These are phyloP conservation scores for Trypanosoma scelopori DNA, from an alignment of 208 protist species.

Conservation along the genomic window DNA sequence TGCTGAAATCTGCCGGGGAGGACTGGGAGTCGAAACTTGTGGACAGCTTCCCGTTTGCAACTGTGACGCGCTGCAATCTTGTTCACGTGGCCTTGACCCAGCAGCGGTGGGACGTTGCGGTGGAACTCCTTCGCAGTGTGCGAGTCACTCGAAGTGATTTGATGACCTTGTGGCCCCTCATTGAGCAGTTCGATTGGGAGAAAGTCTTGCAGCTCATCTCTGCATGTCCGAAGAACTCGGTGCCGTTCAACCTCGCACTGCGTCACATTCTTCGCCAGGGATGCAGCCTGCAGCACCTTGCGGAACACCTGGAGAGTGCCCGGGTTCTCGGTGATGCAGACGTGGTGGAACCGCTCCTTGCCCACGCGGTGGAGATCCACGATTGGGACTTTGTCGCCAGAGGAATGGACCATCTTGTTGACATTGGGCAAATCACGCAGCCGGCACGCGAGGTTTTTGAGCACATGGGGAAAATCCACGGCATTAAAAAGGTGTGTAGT, in stretches of 20 bases:
- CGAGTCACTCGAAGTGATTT: constrained; percentile 64
- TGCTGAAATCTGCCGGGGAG: constrained; percentile 65
- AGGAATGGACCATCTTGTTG: constrained; percentile 77
- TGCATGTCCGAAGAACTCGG: constrained; percentile 78
- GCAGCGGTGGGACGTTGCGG: constrained; percentile 74
- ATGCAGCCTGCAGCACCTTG: constrained; percentile 75
- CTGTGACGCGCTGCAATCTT: constrained; percentile 81
- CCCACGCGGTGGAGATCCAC: constrained; percentile 62
- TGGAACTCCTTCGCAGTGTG: constrained; percentile 74
- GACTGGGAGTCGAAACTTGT: constrained; percentile 76
- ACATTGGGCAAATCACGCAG: constrained; percentile 79
- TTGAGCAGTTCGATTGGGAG: constrained; percentile 72
- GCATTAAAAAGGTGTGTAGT: constrained; percentile 53
- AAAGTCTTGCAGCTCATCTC: constrained; percentile 82
- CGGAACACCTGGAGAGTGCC: constrained; percentile 85
- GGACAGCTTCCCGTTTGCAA: constrained; percentile 76
- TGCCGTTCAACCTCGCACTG: constrained; percentile 70
- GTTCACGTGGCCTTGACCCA: constrained; percentile 63
- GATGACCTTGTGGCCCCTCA: constrained; percentile 74
- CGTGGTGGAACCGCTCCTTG: constrained; percentile 79
- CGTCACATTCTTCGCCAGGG: constrained; percentile 74
- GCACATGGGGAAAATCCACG: constrained; percentile 75
- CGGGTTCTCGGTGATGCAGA: constrained; percentile 83
- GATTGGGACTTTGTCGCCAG: constrained; percentile 84
- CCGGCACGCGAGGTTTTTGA: constrained; percentile 66